Evolutionary conservation across 768 basidiomycete genomes (phyloP), one percentile per base, ranked within the genome.

Genomic region (Calocybe gangraenosa): DNA sequence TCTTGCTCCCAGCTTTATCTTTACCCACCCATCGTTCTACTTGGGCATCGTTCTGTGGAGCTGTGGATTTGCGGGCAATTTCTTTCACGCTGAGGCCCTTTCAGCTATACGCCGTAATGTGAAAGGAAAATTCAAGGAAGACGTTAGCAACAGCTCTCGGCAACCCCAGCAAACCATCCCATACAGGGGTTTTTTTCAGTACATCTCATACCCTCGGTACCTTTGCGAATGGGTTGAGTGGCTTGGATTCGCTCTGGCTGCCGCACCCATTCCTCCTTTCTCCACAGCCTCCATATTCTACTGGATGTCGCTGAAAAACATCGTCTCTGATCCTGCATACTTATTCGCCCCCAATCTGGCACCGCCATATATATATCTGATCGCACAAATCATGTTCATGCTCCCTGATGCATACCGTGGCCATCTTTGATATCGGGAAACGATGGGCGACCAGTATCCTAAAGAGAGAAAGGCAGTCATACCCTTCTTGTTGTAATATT

Each of bases 171-270:
- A 36, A 51, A 81, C 82, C 3, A 82, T 92, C 47, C 91, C 94
- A 0, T 75, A 84, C 40, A 88, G 86, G 0, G 74, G 79, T 15
- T 66, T 93, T 17, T 95, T 86, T 70, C 56, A 62, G 37, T 82
- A 78, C 57, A 69, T 96, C 55, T 89, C 91, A 7, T 94, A 83
- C 66, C 94, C 94, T 9, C 91, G 94, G 62, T 97, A 96, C 66
- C 67, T 91, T 19, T 91, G 84, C 65, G 94, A 96, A 61, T 97
- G 94, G 94, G 47, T 85, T 42, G 94, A 97, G 64, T 96, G 93
- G 92, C 54, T 80, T 7, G 91, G 87, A 7, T 96, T 84, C 61
- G 85, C 89, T 2, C 59, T 95, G 30, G 87, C 88, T 4, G 77
- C 87, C 2, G 68, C 77, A 3, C 79, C 82, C 0, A 7, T 71